A percentile compares a stretch with the other conserved stretches of the same genome.
Evolutionary conservation across 2,329 filamentous ascomycete genomes (phyloP).

Genomic region (Fusarium fracticaudum): DNA sequence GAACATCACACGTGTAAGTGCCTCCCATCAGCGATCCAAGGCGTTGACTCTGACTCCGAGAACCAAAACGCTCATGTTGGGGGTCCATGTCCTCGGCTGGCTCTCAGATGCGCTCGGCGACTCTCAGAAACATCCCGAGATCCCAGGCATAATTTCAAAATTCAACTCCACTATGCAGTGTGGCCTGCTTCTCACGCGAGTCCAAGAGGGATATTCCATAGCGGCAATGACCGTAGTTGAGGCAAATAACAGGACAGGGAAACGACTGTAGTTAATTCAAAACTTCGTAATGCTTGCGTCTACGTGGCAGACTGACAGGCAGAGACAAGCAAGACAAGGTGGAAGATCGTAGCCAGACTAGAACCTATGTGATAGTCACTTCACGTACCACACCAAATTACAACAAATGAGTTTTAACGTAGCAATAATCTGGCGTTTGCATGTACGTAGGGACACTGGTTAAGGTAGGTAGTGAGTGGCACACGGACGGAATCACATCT

Average conservation of each 20-base stretch:
- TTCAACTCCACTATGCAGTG: conserved; percentile 22
- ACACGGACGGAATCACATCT: conserved; percentile 26
- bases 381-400: conserved; percentile 3
- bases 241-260: conserved; percentile 28
- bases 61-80: conserved; percentile 6
- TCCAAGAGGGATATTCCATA: conserved; percentile 15
- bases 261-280: conserved; percentile 16
- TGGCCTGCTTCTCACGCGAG: conserved; percentile 40
- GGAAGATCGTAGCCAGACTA: conserved; percentile 21
- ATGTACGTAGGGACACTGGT: conserved; percentile 22
- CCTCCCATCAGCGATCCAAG: conserved; percentile 16
- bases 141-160: conserved; percentile 11
- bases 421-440: conserved; percentile 7
- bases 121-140: conserved; percentile 26
- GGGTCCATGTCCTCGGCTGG: conserved; percentile 18
- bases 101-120: conserved; percentile 33
- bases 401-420: conserved; percentile 8
- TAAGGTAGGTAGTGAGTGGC: conserved; percentile 10
- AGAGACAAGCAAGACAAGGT: conserved; percentile 1
- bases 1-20: conserved; percentile 27
- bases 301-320: conserved; percentile 10
- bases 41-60: conserved; percentile 1
- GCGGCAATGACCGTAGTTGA: conserved; percentile 12
- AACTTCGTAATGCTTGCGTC: conserved; percentile 17
- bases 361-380: conserved; percentile 4